These are phyloP conservation scores for Cladobotryum mycophilum DNA, from an alignment of 2,329 filamentous ascomycete species.

Conservation along the genomic window DNA sequence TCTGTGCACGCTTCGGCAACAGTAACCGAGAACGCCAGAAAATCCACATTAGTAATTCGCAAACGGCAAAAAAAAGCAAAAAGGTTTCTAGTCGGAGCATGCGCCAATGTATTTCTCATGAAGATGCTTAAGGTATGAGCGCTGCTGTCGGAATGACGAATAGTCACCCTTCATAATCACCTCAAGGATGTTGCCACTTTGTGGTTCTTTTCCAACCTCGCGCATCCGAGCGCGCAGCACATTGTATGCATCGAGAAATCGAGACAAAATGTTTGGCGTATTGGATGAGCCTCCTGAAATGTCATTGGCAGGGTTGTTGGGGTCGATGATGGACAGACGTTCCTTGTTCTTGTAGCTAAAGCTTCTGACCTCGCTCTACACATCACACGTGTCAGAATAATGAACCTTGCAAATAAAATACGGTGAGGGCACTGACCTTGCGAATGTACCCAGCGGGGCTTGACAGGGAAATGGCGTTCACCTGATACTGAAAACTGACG, in stretches of 20 bases:
- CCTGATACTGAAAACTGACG: slow-evolving; percentile 65
- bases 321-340: slow-evolving; percentile 83
- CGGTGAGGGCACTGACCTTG: slow-evolving; percentile 54
- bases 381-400: not conserved
- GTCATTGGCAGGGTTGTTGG: slow-evolving; percentile 78
- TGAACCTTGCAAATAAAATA: not conserved
- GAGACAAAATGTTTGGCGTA: slow-evolving; percentile 58
- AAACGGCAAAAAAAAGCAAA: not conserved
- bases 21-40: slow-evolving; percentile 8
- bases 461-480: slow-evolving; percentile 67
- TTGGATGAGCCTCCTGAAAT: slow-evolving; percentile 81
- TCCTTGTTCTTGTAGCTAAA: slow-evolving; percentile 54
- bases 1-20: not conserved
- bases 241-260: slow-evolving; percentile 61
- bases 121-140: slow-evolving; percentile 53
- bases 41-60: slow-evolving; percentile 2
- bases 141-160: slow-evolving; percentile 62
- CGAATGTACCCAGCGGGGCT: slow-evolving; percentile 63
- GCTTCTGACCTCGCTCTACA: slow-evolving; percentile 36
- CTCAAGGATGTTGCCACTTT: slow-evolving; percentile 50
- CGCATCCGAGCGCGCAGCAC: slow-evolving; percentile 53
- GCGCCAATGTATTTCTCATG: slow-evolving; percentile 36
- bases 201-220: slow-evolving; percentile 34
- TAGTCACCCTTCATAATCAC: slow-evolving; percentile 75
- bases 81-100: slow-evolving; percentile 21